Conservation (phyloP, 2,329 filamentous ascomycete species). For the Lecanosticta acicola region DNA sequence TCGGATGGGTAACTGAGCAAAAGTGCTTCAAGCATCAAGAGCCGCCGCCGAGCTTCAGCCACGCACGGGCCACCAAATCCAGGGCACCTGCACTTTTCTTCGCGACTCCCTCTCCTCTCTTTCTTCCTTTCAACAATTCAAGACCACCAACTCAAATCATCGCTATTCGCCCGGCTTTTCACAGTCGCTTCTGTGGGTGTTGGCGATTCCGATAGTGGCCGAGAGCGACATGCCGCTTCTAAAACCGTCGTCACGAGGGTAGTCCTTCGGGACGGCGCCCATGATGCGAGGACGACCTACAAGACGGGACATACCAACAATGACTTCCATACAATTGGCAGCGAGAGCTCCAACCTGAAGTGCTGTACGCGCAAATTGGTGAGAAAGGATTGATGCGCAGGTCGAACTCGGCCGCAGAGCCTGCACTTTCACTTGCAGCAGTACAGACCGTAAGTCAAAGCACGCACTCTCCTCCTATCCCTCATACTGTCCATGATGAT, state of each 20-base stretch:
- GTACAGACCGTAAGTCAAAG: slow-evolving; percentile 6
- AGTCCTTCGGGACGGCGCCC: slow-evolving; percentile 50
- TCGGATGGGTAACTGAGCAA: background rate
- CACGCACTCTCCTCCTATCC: background rate
- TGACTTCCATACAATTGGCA: background rate
- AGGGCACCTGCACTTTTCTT: slow-evolving; percentile 1
- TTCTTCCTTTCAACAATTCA: slow-evolving; percentile 44
- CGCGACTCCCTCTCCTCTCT: slow-evolving; percentile 14
- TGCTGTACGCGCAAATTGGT: background rate
- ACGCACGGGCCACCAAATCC: slow-evolving; percentile 1
- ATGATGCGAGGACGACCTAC: slow-evolving; percentile 66
- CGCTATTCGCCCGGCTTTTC: slow-evolving; percentile 50
- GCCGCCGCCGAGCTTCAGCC: background rate
- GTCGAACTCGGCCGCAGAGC: background rate
- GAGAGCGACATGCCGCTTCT: slow-evolving; percentile 64
- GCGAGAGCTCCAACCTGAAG: background rate
- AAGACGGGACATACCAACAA: slow-evolving; percentile 50
- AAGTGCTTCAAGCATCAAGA: background rate
- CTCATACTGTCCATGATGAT: slow-evolving; percentile 16
- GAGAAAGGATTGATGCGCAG: background rate
- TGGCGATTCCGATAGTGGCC: slow-evolving; percentile 69
- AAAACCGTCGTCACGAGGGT: slow-evolving; percentile 79
- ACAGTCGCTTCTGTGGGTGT: slow-evolving; percentile 38
- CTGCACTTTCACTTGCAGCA: background rate
- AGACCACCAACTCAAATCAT: slow-evolving; percentile 72